Percentiles rank a stretch among this genome's conserved stretches.
These are phyloP conservation scores for Psilocybe azurescens DNA, from an alignment of 768 basidiomycete species.

Conservation along the genomic window DNA sequence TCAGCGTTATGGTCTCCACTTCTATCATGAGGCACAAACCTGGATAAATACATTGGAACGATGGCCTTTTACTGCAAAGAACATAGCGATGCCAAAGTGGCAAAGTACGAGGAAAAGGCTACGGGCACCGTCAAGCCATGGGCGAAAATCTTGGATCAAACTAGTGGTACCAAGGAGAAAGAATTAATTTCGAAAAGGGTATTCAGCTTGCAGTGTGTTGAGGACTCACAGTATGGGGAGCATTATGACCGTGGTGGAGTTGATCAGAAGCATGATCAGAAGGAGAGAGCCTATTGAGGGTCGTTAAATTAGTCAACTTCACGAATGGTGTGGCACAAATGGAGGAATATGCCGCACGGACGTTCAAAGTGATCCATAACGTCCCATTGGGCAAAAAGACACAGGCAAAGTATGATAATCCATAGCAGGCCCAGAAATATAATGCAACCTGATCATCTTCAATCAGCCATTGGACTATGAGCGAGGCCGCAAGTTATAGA, in stretches of 20 bases:
- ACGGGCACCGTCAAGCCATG: conserved; percentile 38
- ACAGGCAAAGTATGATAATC: conserved; percentile 31
- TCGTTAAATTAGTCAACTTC: neutral
- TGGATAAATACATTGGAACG: conserved; percentile 27
- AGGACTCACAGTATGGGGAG: conserved; percentile 33
- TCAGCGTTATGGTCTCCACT: neutral
- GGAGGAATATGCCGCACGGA: conserved; percentile 16
- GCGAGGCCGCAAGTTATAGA: neutral
- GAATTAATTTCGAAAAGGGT: neutral
- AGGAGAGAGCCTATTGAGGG: conserved; percentile 29
- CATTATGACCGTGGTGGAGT: conserved; percentile 31
- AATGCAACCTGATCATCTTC: conserved; percentile 20
- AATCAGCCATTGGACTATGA: neutral
- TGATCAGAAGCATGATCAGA: conserved; percentile 29
- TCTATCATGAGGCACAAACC: conserved; percentile 13
- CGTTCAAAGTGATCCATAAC: conserved; percentile 30
- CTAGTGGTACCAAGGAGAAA: conserved; percentile 11
- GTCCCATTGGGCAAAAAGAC: conserved; percentile 33
- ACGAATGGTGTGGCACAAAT: neutral
- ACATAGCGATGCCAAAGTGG: conserved; percentile 31
- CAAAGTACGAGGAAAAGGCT: conserved; percentile 26
- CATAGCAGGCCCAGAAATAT: conserved; percentile 32
- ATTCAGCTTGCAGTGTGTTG: neutral
- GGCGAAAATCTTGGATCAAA: conserved; percentile 29
- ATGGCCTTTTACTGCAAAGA: conserved; percentile 27